These are phyloP conservation scores for Venturia effusa DNA, from an alignment of 2,329 filamentous ascomycete genomes.

Conservation along the genomic window DNA sequence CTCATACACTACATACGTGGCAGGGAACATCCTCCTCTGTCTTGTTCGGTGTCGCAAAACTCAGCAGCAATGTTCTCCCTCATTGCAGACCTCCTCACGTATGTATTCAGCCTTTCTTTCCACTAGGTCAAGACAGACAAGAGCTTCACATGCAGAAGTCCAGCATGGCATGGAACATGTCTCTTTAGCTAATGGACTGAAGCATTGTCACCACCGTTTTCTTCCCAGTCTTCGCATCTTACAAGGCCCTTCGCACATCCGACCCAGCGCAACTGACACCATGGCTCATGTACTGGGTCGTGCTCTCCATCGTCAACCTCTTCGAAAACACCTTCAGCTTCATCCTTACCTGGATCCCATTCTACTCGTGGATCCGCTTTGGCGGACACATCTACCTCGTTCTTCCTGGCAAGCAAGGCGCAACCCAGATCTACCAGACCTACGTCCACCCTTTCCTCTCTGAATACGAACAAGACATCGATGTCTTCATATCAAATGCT, in stretches of 20 bases:
- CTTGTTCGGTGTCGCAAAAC: not conserved
- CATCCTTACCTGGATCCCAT: constrained; percentile 82
- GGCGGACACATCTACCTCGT: constrained; percentile 87
- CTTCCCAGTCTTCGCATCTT: constrained; percentile 92
- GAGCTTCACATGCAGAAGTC: constrained; percentile 1
- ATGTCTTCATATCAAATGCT: constrained; percentile 72
- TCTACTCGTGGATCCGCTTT: constrained; percentile 86
- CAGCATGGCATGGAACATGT: constrained; percentile 18
- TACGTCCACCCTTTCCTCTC: constrained; percentile 81
- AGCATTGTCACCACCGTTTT: constrained; percentile 82
- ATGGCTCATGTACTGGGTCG: constrained; percentile 99
- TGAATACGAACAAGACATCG: constrained; percentile 79
- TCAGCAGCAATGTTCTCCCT: constrained; percentile 56
- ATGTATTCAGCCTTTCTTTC: constrained; percentile 25
- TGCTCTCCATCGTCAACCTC: constrained; percentile 69
- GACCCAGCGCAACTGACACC: constrained; percentile 82
- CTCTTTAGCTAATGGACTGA: constrained; percentile 16
- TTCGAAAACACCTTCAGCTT: constrained; percentile 82
- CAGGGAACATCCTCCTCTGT: not conserved
- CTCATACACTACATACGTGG: not conserved
- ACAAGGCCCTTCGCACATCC: constrained; percentile 90
- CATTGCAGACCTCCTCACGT: constrained; percentile 69
- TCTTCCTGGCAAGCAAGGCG: constrained; percentile 93
- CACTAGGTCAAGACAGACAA: not conserved
- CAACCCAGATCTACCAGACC: constrained; percentile 71